Conservation (phyloP, 768 basidiomycete species). For the Lenzites betulinus region DNA sequence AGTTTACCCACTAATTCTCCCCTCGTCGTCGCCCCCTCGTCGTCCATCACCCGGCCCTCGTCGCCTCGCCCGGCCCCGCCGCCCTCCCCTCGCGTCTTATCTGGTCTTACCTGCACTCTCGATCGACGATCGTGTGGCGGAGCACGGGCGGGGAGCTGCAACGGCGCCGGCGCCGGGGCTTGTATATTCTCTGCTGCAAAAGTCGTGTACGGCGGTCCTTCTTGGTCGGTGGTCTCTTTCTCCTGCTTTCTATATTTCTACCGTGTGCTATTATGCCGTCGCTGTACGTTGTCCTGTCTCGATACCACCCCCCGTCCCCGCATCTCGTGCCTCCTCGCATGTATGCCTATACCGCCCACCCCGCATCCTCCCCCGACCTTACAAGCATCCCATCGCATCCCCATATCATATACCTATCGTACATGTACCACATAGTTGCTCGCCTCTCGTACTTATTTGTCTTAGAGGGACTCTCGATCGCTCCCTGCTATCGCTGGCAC, state of each 20-base stretch:
- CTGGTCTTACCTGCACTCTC: not conserved
- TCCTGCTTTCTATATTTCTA: slow-evolving; percentile 9
- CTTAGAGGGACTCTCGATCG: slow-evolving; percentile 14
- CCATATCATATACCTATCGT: slow-evolving; percentile 15
- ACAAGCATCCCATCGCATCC: not conserved
- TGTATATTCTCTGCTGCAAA: slow-evolving; percentile 8
- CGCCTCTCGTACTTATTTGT: slow-evolving; percentile 10
- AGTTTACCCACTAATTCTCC: slow-evolving; percentile 19
- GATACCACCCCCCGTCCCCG: slow-evolving; percentile 13
- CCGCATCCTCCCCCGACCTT: not conserved
- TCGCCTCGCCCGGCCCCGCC: not conserved
- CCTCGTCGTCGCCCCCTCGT: not conserved
- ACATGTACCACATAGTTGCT: slow-evolving; percentile 13
- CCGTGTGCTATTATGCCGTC: slow-evolving; percentile 16
- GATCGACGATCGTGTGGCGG: not conserved
- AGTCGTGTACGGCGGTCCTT: slow-evolving; percentile 3
- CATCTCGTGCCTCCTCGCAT: not conserved
- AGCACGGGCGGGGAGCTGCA: not conserved
- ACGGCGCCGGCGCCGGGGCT: slow-evolving; percentile 10
- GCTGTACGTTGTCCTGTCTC: slow-evolving; percentile 10
- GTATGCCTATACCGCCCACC: slow-evolving; percentile 1
- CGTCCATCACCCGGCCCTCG: slow-evolving; percentile 3
- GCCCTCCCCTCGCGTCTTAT: not conserved
- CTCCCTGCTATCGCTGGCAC: slow-evolving; percentile 16
- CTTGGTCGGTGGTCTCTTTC: not conserved